phyloP scores from a whole-genome alignment of 1,284 basidiomycete species.

The Cerrena zonata region DNA sequence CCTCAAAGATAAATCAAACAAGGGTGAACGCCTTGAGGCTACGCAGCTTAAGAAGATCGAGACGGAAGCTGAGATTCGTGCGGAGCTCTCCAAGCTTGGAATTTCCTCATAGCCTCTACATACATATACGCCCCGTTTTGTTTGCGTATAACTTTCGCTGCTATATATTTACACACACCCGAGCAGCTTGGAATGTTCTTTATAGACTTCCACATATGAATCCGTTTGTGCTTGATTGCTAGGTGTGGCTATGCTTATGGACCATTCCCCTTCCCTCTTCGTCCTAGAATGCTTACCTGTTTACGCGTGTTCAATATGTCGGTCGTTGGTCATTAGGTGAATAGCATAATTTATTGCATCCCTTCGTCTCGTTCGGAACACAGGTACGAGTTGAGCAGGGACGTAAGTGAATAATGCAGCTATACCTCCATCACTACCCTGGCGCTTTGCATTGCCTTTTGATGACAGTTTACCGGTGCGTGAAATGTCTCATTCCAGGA shows the following conservation, averaged over 20 bases:
- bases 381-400: too few relatives aligned
- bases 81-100: conserved; percentile 61
- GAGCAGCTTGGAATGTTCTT: not conserved
- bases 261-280: not conserved
- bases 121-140: not conserved
- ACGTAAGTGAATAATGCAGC: too few relatives aligned
- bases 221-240: not conserved
- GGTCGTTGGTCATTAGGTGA: not conserved
- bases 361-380: too few relatives aligned
- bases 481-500: too few relatives aligned
- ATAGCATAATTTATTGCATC: not conserved
- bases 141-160: not conserved
- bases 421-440: too few relatives aligned
- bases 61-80: conserved; percentile 75
- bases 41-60: conserved; percentile 93
- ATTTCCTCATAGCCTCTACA: conserved; percentile 17
- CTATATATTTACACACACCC: not conserved
- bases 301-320: too few relatives aligned
- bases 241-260: not conserved
- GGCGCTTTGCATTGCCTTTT: too few relatives aligned
- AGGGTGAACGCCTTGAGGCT: conserved; percentile 86
- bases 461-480: too few relatives aligned
- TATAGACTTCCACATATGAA: not conserved
- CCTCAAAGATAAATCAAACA: conserved; percentile 77
- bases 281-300: not conserved